These are phyloP conservation scores for Hsuehochloa calcarea DNA, from an alignment of 176 grass and related monocot genomes.

Conservation along the genomic window DNA sequence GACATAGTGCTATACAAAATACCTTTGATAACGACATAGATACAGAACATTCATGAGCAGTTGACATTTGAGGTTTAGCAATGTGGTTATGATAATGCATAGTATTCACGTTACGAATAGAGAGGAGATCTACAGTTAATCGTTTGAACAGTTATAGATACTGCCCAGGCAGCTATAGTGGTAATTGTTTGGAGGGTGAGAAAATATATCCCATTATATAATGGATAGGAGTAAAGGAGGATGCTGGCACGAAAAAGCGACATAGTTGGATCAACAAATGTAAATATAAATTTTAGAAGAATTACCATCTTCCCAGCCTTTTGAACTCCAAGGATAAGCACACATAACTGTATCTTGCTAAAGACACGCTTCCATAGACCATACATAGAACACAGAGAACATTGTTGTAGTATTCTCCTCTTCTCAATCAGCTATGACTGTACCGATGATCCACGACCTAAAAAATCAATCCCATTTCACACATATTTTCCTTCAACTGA, in stretches of 20 bases:
- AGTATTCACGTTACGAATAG: neutral
- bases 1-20: neutral
- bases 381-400: constrained; percentile 98
- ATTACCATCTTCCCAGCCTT: constrained; percentile 98
- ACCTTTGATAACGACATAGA: neutral
- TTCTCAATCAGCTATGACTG: neutral
- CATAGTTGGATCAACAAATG: neutral
- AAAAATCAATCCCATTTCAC: constrained; percentile 1
- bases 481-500: neutral
- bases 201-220: neutral
- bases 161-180: neutral
- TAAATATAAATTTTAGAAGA: constrained; percentile 19
- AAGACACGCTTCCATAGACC: constrained; percentile 93
- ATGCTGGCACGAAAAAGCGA: neutral
- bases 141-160: neutral
- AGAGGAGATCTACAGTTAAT: neutral
- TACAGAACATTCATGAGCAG: neutral
- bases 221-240: neutral
- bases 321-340: constrained; percentile 91
- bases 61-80: neutral
- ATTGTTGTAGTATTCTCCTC: constrained; percentile 37
- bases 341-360: constrained; percentile 89
- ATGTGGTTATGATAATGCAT: neutral
- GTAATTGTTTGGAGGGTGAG: neutral
- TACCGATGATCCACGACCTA: constrained; percentile 16